These are phyloP conservation scores for Theobroma cacao DNA, from an alignment of 345 rosid genomes.

Conservation along the genomic window DNA sequence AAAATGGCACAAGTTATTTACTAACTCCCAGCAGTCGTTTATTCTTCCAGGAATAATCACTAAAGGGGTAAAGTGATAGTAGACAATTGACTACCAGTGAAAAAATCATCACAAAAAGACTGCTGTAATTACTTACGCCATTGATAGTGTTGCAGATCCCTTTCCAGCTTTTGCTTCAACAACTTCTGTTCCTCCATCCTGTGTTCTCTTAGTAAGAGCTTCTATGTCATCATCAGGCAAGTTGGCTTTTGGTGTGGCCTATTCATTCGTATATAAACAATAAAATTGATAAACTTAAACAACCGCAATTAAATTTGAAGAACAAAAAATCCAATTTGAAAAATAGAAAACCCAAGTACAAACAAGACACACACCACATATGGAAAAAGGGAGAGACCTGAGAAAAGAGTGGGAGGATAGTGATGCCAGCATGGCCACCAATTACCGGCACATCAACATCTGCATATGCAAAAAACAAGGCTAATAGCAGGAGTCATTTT, in stretches of 20 bases:
- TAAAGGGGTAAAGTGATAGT: too few relatives aligned
- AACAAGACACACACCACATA: not conserved
- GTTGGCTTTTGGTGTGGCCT: constrained; percentile 81
- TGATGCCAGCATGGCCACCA: constrained; percentile 88
- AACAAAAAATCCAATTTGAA: not conserved
- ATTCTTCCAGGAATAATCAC: too few relatives aligned
- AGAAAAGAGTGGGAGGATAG: constrained; percentile 79
- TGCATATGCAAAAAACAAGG: constrained; percentile 27
- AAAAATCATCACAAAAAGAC: too few relatives aligned
- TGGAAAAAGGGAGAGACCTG: constrained; percentile 38
- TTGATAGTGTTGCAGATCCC: constrained; percentile 87
- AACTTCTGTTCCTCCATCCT: constrained; percentile 90
- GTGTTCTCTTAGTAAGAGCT: constrained; percentile 87
- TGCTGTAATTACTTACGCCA: constrained; percentile 61
- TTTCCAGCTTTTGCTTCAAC: constrained; percentile 95
- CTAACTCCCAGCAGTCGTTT: too few relatives aligned
- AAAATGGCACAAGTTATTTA: too few relatives aligned
- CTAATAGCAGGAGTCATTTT: not conserved
- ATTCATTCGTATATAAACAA: not conserved
- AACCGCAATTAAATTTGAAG: not conserved
- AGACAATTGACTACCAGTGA: too few relatives aligned
- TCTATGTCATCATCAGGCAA: constrained; percentile 48
- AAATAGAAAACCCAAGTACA: not conserved
- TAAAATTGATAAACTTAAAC: constrained; percentile 9
- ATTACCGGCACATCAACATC: constrained; percentile 78